These are phyloP conservation scores for Geranium rotundifolium DNA, from an alignment of 345 rosid genomes.

Conservation along the genomic window DNA sequence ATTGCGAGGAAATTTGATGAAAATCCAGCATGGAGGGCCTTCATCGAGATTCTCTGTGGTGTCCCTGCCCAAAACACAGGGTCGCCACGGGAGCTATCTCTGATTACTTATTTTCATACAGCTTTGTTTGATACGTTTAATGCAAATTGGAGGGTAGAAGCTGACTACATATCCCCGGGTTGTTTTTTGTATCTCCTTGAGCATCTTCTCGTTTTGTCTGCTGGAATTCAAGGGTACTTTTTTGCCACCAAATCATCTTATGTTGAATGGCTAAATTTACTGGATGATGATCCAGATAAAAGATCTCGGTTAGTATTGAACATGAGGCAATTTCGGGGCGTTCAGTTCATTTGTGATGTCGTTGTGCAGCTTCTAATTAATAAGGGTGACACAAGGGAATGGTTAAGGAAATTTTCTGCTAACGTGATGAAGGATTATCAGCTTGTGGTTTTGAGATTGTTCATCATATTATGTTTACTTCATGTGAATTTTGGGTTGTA, in stretches of 20 bases:
- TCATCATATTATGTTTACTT: slow-evolving; percentile 21
- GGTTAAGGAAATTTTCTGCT: slow-evolving; percentile 14
- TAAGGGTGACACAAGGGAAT: slow-evolving; percentile 12
- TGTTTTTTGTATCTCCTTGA: slow-evolving; percentile 41
- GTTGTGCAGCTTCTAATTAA: slow-evolving; percentile 6
- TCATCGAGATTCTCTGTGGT: slow-evolving; percentile 12
- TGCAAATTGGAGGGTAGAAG: slow-evolving; percentile 19
- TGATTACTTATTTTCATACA: slow-evolving; percentile 11
- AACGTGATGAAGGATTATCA: slow-evolving; percentile 6
- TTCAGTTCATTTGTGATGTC: slow-evolving; percentile 6
- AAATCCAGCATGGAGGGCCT: slow-evolving; percentile 21
- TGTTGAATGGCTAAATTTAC: slow-evolving; percentile 29
- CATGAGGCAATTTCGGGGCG: slow-evolving; percentile 2
- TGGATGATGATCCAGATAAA: slow-evolving; percentile 9
- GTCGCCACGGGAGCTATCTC: not conserved
- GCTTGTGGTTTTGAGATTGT: slow-evolving; percentile 23
- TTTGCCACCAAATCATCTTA: slow-evolving; percentile 22
- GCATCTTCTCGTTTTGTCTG: slow-evolving; percentile 19
- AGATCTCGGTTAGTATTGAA: not conserved
- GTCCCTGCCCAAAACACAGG: not conserved
- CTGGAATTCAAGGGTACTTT: slow-evolving; percentile 11
- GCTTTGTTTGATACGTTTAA: slow-evolving; percentile 24
- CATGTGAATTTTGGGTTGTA: slow-evolving; percentile 20
- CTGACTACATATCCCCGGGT: slow-evolving; percentile 25
- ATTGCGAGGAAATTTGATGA: slow-evolving; percentile 5